Conservation (phyloP, 306 rosid species). For the Cucurbita maxima region DNA sequence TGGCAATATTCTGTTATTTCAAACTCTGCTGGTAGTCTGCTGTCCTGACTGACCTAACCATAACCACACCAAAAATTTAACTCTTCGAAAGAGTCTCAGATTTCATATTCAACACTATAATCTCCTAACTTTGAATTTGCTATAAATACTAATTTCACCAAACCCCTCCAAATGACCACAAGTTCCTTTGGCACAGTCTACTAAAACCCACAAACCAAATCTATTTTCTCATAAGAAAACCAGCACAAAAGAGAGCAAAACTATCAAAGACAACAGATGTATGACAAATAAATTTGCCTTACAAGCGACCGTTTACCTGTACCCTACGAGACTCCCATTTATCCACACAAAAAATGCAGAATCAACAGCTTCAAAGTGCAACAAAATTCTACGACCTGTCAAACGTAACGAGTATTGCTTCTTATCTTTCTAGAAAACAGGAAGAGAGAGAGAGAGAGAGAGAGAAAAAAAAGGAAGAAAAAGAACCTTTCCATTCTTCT, state of each 20-base stretch:
- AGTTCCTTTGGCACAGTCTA: neutral
- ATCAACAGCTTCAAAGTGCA: slow-evolving; percentile 97
- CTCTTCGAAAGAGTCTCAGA: neutral
- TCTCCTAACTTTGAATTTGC: neutral
- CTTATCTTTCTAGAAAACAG: neutral
- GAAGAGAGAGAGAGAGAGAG: too few relatives aligned
- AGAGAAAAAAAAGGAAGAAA: slow-evolving; percentile 7
- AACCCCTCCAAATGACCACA: neutral
- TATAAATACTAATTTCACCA: neutral
- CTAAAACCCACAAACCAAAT: neutral
- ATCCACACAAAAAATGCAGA: slow-evolving; percentile 91
- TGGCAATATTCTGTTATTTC: slow-evolving; percentile 80
- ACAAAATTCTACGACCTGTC: slow-evolving; percentile 77
- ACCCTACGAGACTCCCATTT: slow-evolving; percentile 77
- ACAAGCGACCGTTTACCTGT: slow-evolving; percentile 36
- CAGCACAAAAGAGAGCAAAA: neutral
- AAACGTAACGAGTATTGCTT: neutral
- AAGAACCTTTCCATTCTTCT: slow-evolving; percentile 71
- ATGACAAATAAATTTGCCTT: neutral
- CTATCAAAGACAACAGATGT: neutral
- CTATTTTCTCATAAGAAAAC: neutral
- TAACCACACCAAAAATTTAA: neutral
- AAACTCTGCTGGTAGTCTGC: slow-evolving; percentile 89
- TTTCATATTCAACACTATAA: neutral
- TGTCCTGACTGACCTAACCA: slow-evolving; percentile 78